phyloP scores from a whole-genome alignment of 176 grass and related monocot genomes.

The Ampelocalamus luodianensis region DNA sequence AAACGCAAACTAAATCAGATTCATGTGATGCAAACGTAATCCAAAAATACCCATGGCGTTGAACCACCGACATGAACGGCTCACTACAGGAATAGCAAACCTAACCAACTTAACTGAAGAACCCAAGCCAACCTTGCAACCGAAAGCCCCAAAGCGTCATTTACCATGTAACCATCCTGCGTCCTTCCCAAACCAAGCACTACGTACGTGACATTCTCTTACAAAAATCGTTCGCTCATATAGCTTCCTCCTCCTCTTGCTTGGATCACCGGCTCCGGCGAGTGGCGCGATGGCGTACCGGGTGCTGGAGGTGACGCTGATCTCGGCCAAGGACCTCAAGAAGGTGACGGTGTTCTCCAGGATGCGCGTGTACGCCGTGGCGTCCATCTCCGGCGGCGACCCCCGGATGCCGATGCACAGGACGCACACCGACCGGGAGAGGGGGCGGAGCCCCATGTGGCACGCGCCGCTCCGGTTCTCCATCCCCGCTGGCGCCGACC shows the following conservation, averaged over 20 bases:
- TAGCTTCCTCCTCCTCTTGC: neutral
- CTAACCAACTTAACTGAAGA: neutral
- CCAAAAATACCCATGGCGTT: neutral
- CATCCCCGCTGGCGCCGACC: constrained; percentile 42
- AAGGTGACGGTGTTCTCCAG: constrained; percentile 76
- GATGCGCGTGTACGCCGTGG: constrained; percentile 84
- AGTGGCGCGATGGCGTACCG: constrained; percentile 47
- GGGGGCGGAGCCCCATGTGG: constrained; percentile 71
- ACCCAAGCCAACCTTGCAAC: neutral
- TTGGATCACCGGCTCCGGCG: neutral
- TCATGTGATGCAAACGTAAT: too few relatives aligned
- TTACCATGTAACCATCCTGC: neutral
- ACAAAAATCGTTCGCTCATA: neutral
- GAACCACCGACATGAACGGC: neutral
- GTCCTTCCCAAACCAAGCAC: neutral
- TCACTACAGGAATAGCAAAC: neutral
- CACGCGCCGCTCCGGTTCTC: constrained; percentile 53
- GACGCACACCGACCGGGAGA: constrained; percentile 56
- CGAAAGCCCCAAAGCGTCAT: neutral
- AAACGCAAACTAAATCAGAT: too few relatives aligned
- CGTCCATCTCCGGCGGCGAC: constrained; percentile 69
- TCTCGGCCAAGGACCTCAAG: constrained; percentile 82
- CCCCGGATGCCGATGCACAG: constrained; percentile 52
- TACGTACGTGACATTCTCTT: neutral
- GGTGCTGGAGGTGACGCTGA: constrained; percentile 72